Conservation (phyloP, 2,329 filamentous ascomycete genomes). For the Mycogone perniciosa region DNA sequence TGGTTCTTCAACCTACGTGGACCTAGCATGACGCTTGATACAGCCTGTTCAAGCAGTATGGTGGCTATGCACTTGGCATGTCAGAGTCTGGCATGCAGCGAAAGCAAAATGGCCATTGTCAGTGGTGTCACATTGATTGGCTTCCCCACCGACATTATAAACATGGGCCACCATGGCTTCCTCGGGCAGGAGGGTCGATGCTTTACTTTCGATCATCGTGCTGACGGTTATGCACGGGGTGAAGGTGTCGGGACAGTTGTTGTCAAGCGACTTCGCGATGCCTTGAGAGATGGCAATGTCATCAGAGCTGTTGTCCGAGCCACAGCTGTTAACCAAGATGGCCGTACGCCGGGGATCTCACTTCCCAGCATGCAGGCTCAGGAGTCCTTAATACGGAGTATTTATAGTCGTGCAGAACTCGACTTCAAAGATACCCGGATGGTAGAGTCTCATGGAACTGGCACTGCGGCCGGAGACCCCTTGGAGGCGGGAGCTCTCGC, state of each 20-base stretch:
- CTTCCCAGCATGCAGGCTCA: slow-evolving; percentile 16
- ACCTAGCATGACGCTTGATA: slow-evolving; percentile 43
- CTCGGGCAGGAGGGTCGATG: slow-evolving; percentile 10
- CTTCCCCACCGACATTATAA: slow-evolving; percentile 13
- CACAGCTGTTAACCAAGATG: slow-evolving; percentile 34
- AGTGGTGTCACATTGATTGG: slow-evolving; percentile 36
- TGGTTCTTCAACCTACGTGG: slow-evolving; percentile 43
- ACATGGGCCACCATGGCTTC: slow-evolving; percentile 7
- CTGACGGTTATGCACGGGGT: slow-evolving; percentile 44
- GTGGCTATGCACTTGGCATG: slow-evolving; percentile 39
- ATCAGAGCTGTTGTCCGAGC: slow-evolving; percentile 30
- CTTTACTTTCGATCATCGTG: slow-evolving; percentile 32
- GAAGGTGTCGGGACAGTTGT: slow-evolving; percentile 33
- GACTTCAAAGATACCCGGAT: slow-evolving; percentile 20
- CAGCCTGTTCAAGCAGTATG: slow-evolving; percentile 43
- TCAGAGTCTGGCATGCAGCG: slow-evolving; percentile 17
- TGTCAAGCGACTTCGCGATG: slow-evolving; percentile 38
- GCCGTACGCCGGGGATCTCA: slow-evolving; percentile 36
- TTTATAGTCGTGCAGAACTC: slow-evolving; percentile 25
- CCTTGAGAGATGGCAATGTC: slow-evolving; percentile 36
- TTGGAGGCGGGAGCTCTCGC: slow-evolving; percentile 15
- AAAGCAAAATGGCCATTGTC: slow-evolving; percentile 30
- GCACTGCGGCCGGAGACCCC: slow-evolving; percentile 29
- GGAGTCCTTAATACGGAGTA: slow-evolving; percentile 20
- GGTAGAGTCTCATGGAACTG: slow-evolving; percentile 35